These are phyloP conservation scores for Lecanosticta acicola DNA, from an alignment of 2,329 filamentous ascomycete genomes.

Conservation along the genomic window DNA sequence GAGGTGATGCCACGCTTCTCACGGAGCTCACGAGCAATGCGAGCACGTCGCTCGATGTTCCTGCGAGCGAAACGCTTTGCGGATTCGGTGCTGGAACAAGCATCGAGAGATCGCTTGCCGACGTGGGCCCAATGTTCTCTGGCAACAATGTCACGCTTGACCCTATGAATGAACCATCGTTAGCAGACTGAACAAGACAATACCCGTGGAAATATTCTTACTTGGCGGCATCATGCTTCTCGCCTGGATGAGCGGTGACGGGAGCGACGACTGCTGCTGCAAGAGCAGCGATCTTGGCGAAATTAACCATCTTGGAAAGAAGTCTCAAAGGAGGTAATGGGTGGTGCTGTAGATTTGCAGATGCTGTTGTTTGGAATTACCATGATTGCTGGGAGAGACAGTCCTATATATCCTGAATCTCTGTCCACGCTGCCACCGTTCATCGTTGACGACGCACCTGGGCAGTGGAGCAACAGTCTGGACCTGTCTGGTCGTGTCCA, in stretches of 20 bases:
- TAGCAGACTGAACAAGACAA: not conserved
- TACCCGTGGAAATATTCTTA: not conserved
- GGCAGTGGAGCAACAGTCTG: not conserved
- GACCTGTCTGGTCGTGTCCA: not conserved
- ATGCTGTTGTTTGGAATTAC: not conserved
- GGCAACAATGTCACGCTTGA: slow-evolving; percentile 30
- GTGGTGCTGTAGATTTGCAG: not conserved
- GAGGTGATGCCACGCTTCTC: slow-evolving; percentile 13
- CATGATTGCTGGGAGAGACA: not conserved
- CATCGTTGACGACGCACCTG: not conserved
- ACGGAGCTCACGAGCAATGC: slow-evolving; percentile 9
- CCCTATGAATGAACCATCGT: not conserved
- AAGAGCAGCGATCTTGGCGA: slow-evolving; percentile 14
- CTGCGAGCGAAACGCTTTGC: slow-evolving; percentile 11
- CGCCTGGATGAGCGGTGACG: slow-evolving; percentile 30
- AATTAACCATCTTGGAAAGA: slow-evolving; percentile 10
- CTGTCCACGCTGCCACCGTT: not conserved
- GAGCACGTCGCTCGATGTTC: slow-evolving; percentile 13
- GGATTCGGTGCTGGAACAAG: slow-evolving; percentile 10
- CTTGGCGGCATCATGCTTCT: slow-evolving; percentile 29
- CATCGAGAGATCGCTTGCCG: slow-evolving; percentile 13
- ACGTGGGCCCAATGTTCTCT: slow-evolving; percentile 21
- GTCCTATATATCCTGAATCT: not conserved
- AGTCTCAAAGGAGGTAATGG: not conserved
- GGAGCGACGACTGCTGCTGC: slow-evolving; percentile 15